phyloP scores from a whole-genome alignment of 345 rosid genomes.

The Brassica nigra region DNA sequence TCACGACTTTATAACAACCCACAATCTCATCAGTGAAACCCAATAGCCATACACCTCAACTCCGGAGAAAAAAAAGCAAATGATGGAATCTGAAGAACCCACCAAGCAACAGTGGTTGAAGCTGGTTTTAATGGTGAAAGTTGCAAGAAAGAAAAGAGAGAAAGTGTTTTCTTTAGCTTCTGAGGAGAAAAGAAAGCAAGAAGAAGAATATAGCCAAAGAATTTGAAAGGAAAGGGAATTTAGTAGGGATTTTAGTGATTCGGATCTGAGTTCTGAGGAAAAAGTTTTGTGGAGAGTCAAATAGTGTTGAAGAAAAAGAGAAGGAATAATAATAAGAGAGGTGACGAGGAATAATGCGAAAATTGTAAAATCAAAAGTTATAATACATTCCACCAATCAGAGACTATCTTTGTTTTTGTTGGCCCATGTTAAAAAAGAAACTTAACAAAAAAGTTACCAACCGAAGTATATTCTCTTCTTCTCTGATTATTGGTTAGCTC shows the following conservation, averaged over 20 bases:
- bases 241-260: neutral
- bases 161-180: neutral
- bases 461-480: neutral
- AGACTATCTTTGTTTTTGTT: neutral
- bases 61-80: neutral
- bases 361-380: neutral
- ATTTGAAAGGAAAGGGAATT: neutral
- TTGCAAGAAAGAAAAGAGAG: constrained; percentile 4
- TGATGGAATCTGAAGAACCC: constrained; percentile 8
- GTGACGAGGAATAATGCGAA: neutral
- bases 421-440: neutral
- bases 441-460: neutral
- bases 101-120: constrained; percentile 16
- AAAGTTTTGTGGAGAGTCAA: neutral
- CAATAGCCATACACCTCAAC: constrained; percentile 25
- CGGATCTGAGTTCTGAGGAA: neutral
- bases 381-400: neutral
- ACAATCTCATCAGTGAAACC: constrained; percentile 8
- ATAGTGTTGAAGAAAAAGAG: neutral
- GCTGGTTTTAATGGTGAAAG: constrained; percentile 32
- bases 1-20: constrained; percentile 27
- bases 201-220: neutral
- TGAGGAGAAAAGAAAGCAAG: neutral
- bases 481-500: neutral
- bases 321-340: neutral